A percentile compares a stretch with the other conserved stretches of the same genome.
Evolutionary conservation across 352 stramenopile species (phyloP).

Genomic region (Phytophthora pluvialis): DNA sequence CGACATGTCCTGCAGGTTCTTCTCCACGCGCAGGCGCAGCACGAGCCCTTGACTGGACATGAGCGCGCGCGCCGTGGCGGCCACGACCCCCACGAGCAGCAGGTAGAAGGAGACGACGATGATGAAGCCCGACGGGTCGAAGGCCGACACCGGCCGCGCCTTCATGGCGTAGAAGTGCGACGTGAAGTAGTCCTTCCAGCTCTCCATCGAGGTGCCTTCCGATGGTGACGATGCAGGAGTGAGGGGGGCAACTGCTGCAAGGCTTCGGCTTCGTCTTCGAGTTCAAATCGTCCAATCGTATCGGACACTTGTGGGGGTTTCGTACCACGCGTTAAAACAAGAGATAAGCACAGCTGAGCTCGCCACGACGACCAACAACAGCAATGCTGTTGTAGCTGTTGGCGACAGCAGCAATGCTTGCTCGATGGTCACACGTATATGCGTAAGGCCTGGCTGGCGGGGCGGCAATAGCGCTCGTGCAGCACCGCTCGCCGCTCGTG

Average conservation of each 20-base stretch:
- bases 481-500: constrained; percentile 1
- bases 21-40: constrained; percentile 66
- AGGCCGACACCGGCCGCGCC: constrained; percentile 80
- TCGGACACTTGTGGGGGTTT: constrained; percentile 5
- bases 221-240: constrained; percentile 19
- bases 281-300: constrained; percentile 29
- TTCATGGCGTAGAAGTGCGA: constrained; percentile 89
- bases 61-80: constrained; percentile 53
- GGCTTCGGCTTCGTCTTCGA: constrained; percentile 9
- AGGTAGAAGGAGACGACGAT: constrained; percentile 76
- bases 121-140: constrained; percentile 88
- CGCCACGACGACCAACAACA: background rate
- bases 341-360: background rate
- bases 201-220: constrained; percentile 48
- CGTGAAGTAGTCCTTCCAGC: constrained; percentile 75
- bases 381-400: too few relatives aligned
- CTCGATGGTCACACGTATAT: background rate
- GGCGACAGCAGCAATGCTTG: background rate
- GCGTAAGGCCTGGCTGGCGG: background rate
- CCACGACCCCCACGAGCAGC: constrained; percentile 69
- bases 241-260: constrained; percentile 6
- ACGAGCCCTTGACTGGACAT: constrained; percentile 48
- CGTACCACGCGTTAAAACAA: constrained; percentile 8
- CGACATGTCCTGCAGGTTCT: constrained; percentile 81
- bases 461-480: background rate